Conservation (phyloP, 768 basidiomycete genomes). For the Pholiota molesta region DNA sequence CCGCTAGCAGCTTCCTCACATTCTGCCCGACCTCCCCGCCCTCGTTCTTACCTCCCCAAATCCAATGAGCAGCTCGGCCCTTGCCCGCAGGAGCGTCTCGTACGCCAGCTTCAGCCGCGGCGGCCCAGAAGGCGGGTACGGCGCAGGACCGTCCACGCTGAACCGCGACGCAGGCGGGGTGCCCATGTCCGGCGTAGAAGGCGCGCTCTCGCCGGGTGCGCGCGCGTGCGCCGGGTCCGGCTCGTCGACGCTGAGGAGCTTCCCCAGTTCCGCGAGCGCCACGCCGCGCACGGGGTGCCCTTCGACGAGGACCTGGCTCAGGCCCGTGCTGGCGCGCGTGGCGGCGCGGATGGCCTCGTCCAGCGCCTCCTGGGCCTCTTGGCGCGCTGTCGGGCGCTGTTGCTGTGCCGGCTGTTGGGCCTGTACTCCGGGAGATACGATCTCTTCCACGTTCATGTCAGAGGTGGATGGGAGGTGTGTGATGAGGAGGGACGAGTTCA, state of each 20-base stretch:
- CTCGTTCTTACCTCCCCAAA: slow-evolving; percentile 66
- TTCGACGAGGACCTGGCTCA: slow-evolving; percentile 51
- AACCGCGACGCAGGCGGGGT: not conserved
- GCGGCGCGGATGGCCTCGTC: slow-evolving; percentile 66
- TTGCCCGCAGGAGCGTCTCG: slow-evolving; percentile 64
- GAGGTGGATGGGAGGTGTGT: slow-evolving; percentile 37
- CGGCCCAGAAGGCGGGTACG: slow-evolving; percentile 72
- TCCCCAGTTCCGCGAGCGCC: slow-evolving; percentile 78
- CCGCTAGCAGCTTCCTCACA: slow-evolving; percentile 59
- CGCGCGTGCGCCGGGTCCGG: slow-evolving; percentile 41
- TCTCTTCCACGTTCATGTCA: slow-evolving; percentile 24
- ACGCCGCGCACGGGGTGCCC: slow-evolving; percentile 83
- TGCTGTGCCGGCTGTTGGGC: not conserved
- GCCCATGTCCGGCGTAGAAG: not conserved
- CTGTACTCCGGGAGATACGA: slow-evolving; percentile 28
- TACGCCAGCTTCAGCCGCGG: slow-evolving; percentile 64
- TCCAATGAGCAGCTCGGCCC: slow-evolving; percentile 63
- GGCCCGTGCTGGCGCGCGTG: slow-evolving; percentile 53
- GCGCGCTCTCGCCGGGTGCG: not conserved
- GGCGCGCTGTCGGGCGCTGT: not conserved
- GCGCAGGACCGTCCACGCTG: slow-evolving; percentile 6
- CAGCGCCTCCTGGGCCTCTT: slow-evolving; percentile 52
- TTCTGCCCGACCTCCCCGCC: slow-evolving; percentile 74
- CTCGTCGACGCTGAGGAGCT: slow-evolving; percentile 80
- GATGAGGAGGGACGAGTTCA: slow-evolving; percentile 71